These are phyloP conservation scores for Mimosa bimucronata DNA, from an alignment of 306 rosid genomes.

Conservation along the genomic window DNA sequence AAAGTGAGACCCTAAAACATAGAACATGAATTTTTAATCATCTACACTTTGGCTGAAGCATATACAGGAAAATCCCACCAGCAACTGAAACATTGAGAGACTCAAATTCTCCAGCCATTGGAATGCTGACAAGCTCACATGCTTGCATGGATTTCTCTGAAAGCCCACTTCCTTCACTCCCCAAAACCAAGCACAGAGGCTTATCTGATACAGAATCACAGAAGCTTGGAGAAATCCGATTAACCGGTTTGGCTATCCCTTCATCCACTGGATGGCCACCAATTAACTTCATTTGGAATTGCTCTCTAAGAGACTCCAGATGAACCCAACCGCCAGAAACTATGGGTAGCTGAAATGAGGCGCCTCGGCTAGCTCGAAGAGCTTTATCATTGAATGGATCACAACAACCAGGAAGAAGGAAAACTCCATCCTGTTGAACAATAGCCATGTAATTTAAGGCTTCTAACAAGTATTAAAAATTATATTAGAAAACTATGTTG, in stretches of 20 bases:
- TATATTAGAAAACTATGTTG: neutral
- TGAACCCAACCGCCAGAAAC: conserved; percentile 80
- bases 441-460: conserved; percentile 7
- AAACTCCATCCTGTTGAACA: conserved; percentile 71
- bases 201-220: conserved; percentile 51
- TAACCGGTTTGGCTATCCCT: conserved; percentile 48
- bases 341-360: conserved; percentile 86
- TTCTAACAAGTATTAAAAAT: neutral
- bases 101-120: conserved; percentile 87
- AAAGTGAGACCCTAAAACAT: neutral
- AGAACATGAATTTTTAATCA: conserved; percentile 16
- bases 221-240: conserved; percentile 56
- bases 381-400: conserved; percentile 95
- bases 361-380: conserved; percentile 95
- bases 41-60: conserved; percentile 52
- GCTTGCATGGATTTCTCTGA: conserved; percentile 60
- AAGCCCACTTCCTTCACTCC: conserved; percentile 91
- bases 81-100: conserved; percentile 98
- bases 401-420: conserved; percentile 93
- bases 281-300: conserved; percentile 67
- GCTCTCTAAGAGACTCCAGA: conserved; percentile 55
- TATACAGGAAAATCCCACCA: conserved; percentile 92
- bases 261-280: conserved; percentile 78
- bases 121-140: conserved; percentile 91
- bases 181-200: conserved; percentile 82